Percentiles rank a stretch among this genome's conserved stretches.
Evolutionary conservation across 148 eudicot genomes (phyloP).

Genomic region (Nepenthes mirabilis): DNA sequence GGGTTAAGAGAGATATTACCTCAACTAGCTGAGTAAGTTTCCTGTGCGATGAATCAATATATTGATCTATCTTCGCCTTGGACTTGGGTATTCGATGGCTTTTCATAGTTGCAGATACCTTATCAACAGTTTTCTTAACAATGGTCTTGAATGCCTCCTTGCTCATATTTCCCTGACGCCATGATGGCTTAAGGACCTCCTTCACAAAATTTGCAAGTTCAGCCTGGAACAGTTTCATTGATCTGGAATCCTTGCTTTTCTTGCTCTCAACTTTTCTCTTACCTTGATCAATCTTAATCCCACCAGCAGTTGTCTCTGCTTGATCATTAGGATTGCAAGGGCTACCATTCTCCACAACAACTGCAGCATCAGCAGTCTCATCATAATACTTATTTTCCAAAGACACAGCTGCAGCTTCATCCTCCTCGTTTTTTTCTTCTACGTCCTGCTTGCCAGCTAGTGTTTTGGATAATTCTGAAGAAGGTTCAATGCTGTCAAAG

Average conservation of each 20-base stretch:
- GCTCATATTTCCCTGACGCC: conserved; percentile 99
- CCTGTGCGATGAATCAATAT: conserved; percentile 76
- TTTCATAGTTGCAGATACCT: conserved; percentile 90
- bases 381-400: conserved; percentile 71
- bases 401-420: conserved; percentile 24
- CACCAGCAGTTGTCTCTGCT: conserved; percentile 35
- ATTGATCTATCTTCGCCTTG: conserved; percentile 73
- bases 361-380: conserved; percentile 89
- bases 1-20: conserved; percentile 34
- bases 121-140: conserved; percentile 95
- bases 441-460: conserved; percentile 27
- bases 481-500: conserved; percentile 87
- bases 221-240: conserved; percentile 74
- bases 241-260: conserved; percentile 70
- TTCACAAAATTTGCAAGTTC: conserved; percentile 84
- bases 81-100: conserved; percentile 82
- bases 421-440: conserved; percentile 38
- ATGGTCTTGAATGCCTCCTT: conserved; percentile 98
- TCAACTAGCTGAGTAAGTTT: conserved; percentile 79
- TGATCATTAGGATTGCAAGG: conserved; percentile 39
- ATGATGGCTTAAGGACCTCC: conserved; percentile 82
- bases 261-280: conserved; percentile 44
- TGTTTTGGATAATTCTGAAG: conserved; percentile 45
- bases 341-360: conserved; percentile 60
- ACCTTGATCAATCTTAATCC: conserved; percentile 72